Evolutionary conservation across 2,329 filamentous ascomycete species (phyloP).

Genomic region (Coleophoma eucalyptorum): DNA sequence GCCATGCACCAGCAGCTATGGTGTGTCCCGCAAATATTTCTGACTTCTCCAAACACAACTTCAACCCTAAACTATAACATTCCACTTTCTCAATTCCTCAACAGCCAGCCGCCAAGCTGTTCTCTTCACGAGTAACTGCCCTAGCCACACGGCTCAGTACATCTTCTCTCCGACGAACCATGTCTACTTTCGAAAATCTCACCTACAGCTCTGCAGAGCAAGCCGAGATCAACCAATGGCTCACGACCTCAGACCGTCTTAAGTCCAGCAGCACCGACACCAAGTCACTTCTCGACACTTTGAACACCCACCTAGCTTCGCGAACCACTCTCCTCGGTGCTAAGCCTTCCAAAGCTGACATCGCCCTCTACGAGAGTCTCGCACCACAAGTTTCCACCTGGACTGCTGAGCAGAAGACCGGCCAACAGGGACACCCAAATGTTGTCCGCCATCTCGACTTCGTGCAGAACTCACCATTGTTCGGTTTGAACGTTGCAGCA

Average conservation of each 20-base stretch:
- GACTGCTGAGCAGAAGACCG: conserved; percentile 82
- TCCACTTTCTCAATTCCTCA: background rate
- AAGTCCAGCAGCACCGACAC: conserved; percentile 49
- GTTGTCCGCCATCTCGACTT: conserved; percentile 92
- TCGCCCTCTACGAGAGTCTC: conserved; percentile 77
- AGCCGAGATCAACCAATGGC: conserved; percentile 86
- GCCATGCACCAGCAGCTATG: too few relatives aligned
- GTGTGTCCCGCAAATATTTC: too few relatives aligned
- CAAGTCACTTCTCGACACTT: conserved; percentile 65
- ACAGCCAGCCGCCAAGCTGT: conserved; percentile 22
- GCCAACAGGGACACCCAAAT: conserved; percentile 83
- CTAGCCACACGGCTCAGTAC: conserved; percentile 24
- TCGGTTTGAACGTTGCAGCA: conserved; percentile 64
- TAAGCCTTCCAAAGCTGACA: conserved; percentile 85
- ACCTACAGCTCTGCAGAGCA: conserved; percentile 77
- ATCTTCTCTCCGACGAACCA: conserved; percentile 48
- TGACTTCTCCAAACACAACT: too few relatives aligned
- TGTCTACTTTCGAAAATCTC: conserved; percentile 62
- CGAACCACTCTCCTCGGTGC: conserved; percentile 85
- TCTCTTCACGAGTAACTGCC: conserved; percentile 19
- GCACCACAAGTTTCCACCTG: conserved; percentile 75
- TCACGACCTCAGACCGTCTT: conserved; percentile 71
- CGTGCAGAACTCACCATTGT: conserved; percentile 83
- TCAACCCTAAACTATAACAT: too few relatives aligned
- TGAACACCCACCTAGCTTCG: conserved; percentile 84